These are phyloP conservation scores for Lophium mytilinum DNA, from an alignment of 495 filamentous ascomycete species.

Conservation along the genomic window DNA sequence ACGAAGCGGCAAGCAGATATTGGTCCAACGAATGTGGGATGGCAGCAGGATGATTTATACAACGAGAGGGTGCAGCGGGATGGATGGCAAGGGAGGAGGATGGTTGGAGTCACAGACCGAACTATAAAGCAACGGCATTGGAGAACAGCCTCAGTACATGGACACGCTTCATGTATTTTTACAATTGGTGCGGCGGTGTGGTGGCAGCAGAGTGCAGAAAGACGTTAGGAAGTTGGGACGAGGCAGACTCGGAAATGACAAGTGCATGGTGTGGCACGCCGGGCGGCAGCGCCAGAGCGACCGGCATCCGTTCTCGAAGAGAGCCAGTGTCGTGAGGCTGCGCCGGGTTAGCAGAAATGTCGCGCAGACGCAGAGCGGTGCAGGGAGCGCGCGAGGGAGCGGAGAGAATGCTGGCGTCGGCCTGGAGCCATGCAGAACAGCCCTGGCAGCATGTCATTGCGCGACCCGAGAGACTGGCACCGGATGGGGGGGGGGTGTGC, in stretches of 20 bases:
- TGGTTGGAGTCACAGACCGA: slow-evolving; percentile 39
- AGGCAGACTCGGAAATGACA: slow-evolving; percentile 11
- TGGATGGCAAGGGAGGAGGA: slow-evolving; percentile 78
- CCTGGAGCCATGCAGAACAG: no score
- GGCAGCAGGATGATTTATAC: neutral
- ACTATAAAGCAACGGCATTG: neutral
- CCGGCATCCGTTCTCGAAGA: slow-evolving; percentile 6
- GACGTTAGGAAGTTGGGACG: neutral
- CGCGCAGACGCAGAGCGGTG: neutral
- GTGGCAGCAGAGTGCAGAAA: neutral
- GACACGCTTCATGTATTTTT: slow-evolving; percentile 1
- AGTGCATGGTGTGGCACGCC: neutral
- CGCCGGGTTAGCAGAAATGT: neutral
- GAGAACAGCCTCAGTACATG: neutral
- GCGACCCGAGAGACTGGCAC: slow-evolving; percentile 2
- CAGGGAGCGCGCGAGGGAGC: neutral
- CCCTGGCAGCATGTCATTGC: no score
- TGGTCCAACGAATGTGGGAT: neutral
- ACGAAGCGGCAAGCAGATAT: neutral
- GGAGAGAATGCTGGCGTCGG: neutral
- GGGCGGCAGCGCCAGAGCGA: slow-evolving; percentile 1
- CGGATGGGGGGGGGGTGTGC: neutral
- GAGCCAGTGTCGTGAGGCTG: neutral
- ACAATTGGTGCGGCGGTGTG: slow-evolving; percentile 1
- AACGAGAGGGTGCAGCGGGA: slow-evolving; percentile 34